These are phyloP conservation scores for Botrytis paeoniae DNA, from an alignment of 2,329 filamentous ascomycete species.

Conservation along the genomic window DNA sequence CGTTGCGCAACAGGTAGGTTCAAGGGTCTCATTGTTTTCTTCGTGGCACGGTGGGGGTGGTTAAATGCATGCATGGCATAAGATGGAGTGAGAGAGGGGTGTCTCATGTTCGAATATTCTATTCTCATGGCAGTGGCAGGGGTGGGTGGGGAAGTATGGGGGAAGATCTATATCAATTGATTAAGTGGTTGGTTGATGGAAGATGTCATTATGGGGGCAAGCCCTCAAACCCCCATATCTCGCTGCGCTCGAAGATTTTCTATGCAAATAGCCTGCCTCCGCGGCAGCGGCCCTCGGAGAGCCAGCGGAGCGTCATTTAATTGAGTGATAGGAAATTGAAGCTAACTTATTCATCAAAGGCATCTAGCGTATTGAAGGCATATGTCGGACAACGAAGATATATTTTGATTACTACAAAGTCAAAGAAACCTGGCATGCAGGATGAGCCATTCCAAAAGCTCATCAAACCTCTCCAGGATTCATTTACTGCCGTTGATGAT, in stretches of 20 bases:
- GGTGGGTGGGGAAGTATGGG: background rate
- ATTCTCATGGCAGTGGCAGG: background rate
- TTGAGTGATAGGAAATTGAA: background rate
- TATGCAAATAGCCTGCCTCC: background rate
- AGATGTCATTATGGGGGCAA: background rate
- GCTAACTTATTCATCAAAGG: slow-evolving; percentile 39
- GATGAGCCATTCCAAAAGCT: slow-evolving; percentile 68
- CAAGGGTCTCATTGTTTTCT: background rate
- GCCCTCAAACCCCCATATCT: background rate
- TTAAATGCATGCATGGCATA: background rate
- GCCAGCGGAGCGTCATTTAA: background rate
- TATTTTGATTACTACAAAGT: slow-evolving; percentile 81
- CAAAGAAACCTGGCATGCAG: slow-evolving; percentile 80
- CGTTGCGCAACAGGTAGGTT: slow-evolving; percentile 74
- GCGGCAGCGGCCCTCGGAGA: background rate
- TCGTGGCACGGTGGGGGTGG: background rate
- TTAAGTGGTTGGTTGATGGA: background rate
- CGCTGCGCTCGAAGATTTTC: background rate
- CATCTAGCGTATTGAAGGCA: slow-evolving; percentile 54
- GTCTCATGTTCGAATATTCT: background rate
- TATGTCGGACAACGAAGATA: slow-evolving; percentile 87
- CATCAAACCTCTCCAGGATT: slow-evolving; percentile 81
- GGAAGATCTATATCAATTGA: background rate
- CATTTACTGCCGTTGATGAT: slow-evolving; percentile 73
- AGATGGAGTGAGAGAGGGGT: background rate